Conservation (phyloP, 345 rosid genomes). For the Eucalyptus victrix region DNA sequence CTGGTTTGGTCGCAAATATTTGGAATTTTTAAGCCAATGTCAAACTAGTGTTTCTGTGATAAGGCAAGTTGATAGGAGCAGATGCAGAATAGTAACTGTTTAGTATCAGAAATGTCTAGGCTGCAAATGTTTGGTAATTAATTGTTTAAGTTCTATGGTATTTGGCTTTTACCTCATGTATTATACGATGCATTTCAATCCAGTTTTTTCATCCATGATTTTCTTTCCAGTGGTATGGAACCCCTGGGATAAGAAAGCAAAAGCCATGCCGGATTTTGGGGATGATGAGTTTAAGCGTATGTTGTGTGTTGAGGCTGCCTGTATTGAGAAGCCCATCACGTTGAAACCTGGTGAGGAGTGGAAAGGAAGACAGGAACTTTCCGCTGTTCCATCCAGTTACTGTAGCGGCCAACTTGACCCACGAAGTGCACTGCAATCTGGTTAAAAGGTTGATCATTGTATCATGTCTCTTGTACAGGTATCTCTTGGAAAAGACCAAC, state of each 20-base stretch:
- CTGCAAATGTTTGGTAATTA: neutral
- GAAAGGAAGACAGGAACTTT: constrained; percentile 44
- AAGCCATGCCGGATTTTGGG: constrained; percentile 41
- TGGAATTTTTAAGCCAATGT: neutral
- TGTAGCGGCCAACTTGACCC: constrained; percentile 61
- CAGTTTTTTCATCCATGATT: neutral
- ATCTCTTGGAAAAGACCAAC: neutral
- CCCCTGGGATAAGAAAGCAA: constrained; percentile 58
- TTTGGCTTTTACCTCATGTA: neutral
- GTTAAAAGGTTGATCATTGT: neutral
- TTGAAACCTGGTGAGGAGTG: constrained; percentile 60
- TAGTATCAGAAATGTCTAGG: neutral
- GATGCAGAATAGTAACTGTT: neutral
- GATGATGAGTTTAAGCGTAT: constrained; percentile 50
- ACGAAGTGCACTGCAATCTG: constrained; percentile 11
- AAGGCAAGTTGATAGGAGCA: neutral
- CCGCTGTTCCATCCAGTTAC: constrained; percentile 48
- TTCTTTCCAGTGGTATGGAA: constrained; percentile 47
- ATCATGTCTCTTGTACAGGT: constrained; percentile 7
- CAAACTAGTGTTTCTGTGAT: neutral
- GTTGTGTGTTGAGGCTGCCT: constrained; percentile 58
- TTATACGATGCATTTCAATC: neutral
- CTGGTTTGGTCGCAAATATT: neutral
- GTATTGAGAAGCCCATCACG: constrained; percentile 38
- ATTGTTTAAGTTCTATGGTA: neutral